These are phyloP conservation scores for Aspergillus eucalypticola DNA, from an alignment of 2,329 filamentous ascomycete species.

Conservation along the genomic window DNA sequence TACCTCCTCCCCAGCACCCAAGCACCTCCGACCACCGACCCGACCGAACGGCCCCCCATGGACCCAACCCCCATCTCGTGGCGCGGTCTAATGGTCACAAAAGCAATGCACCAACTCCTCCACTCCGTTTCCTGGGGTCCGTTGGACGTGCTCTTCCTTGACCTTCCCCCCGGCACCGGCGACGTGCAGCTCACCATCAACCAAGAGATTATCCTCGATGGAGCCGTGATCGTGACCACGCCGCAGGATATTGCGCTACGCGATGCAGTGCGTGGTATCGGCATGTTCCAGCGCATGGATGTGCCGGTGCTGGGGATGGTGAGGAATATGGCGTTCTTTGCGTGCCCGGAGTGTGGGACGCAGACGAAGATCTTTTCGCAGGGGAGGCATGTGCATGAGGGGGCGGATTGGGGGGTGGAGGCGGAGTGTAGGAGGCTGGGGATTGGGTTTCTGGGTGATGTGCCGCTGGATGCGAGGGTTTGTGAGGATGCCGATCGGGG, in stretches of 20 bases:
- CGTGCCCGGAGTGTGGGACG: constrained; percentile 74
- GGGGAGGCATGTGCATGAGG: constrained; percentile 23
- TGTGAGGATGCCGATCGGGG: constrained; percentile 85
- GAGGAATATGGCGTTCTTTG: constrained; percentile 87
- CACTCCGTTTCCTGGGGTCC: constrained; percentile 94
- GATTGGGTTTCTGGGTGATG: constrained; percentile 81
- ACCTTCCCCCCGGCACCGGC: constrained; percentile 90
- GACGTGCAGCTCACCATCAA: constrained; percentile 97
- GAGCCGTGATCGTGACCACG: constrained; percentile 82
- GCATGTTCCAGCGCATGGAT: constrained; percentile 85
- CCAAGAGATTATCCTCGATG: constrained; percentile 87
- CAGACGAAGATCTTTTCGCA: constrained; percentile 73
- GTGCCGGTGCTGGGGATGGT: constrained; percentile 80
- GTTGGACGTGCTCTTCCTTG: constrained; percentile 83
- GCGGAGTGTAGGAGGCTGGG: constrained; percentile 70
- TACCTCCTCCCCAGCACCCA: constrained; percentile 19
- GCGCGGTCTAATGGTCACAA: constrained; percentile 97
- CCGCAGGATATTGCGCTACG: constrained; percentile 91
- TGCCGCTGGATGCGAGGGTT: constrained; percentile 82
- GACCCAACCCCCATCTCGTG: constrained; percentile 77
- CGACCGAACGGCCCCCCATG: constrained; percentile 35
- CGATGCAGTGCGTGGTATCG: constrained; percentile 87
- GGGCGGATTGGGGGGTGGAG: constrained; percentile 61
- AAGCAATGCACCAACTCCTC: constrained; percentile 90
- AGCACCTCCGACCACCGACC: constrained; percentile 25